Base-by-base conservation (phyloP, 768 basidiomycete genomes). In the Hebeloma cylindrosporum region DNA sequence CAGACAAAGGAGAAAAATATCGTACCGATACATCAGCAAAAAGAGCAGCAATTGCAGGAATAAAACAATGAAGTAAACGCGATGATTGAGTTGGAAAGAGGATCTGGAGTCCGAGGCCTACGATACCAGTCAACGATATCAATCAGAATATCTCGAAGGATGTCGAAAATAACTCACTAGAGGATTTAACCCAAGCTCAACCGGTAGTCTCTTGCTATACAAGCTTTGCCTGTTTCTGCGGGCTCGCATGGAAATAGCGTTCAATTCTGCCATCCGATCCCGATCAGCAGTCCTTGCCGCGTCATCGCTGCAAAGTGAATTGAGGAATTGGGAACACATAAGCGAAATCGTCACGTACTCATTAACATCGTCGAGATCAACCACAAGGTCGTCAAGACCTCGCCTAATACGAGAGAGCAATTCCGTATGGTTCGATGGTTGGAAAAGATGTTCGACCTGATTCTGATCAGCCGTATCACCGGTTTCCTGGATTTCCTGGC, bases 21-120 rank as follows among this genome's bases (percentile, higher is more conserved):
- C 8, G n/a, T 60, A 86, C 85, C 77, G 75, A 62, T 81, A 84
- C 73, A 85, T 75, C 13, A 74, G 46, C 40, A 77, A 50, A 25
- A 74, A 45, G 18, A 84, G 32, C 0, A 78, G 13, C 6, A 78
- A 16, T 48, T 85, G 82, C n/a, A n/a, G n/a, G n/a, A n/a, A n/a
- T n/a, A n/a, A n/a, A n/a, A n/a, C n/a, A n/a, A n/a, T n/a, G n/a
- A n/a, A n/a, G n/a, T n/a, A n/a, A n/a, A n/a, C n/a, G n/a, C n/a
- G n/a, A n/a, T n/a, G n/a, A n/a, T n/a, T n/a, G n/a, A n/a, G n/a
- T n/a, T n/a, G n/a, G n/a, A n/a, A n/a, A n/a, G n/a, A n/a, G n/a
- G n/a, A n/a, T n/a, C n/a, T n/a, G n/a, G n/a, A n/a, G n/a, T n/a
- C n/a, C n/a, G n/a, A n/a, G n/a, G n/a, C n/a, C n/a, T n/a, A n/a